Evolutionary conservation across 805 yeast genomes (phyloP), one percentile per base, ranked within the genome.

Genomic region (Saccharomycopsis guyanensis): DNA sequence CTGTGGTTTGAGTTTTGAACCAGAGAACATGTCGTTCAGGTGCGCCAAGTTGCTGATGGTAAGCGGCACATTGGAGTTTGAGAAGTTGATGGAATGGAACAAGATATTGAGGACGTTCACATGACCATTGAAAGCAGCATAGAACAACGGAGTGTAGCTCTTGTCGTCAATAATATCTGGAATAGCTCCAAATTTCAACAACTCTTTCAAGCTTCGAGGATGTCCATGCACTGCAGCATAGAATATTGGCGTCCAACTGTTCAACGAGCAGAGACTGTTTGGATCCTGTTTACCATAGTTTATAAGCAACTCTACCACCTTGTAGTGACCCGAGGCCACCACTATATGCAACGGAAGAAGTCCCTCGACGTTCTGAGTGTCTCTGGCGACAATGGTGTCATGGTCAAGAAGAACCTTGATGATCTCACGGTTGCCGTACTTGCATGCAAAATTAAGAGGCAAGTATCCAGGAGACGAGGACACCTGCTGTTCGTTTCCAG

Each of bases 121-220:
- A 58, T 88, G 91, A 20, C 98, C 97, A 61, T 89, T 97, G 78
- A 95, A 86, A 19, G 89, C 84, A 22, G 97, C 91, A 60, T 91
- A 86, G 60, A 84, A 91, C 39, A 89, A 58, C 0, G 96, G 96
- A 43, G 82, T 76, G 55, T 75, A 74, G 3, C 87, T 84, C 50
- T 86, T 85, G 50, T 83, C 93, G 63, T 93, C 97, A 13, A 76
- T 69, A 18, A 84, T 59, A 36, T 69, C 66, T 47, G 82, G 69
- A 47, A 78, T 73, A 0, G 97, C 96, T 3, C 91, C 89, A 50
- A 71, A 74, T 19, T 75, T 74, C 16, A 93, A 73, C 47, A 93
- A 69, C 41, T 78, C 84, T 51, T 71, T 71, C 0, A 94, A 83
- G 2, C 93, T 78, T 37, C 71, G 65, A 3, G 71, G 72, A 59